Conservation (phyloP, 306 rosid genomes). For the Rosa chinensis region DNA sequence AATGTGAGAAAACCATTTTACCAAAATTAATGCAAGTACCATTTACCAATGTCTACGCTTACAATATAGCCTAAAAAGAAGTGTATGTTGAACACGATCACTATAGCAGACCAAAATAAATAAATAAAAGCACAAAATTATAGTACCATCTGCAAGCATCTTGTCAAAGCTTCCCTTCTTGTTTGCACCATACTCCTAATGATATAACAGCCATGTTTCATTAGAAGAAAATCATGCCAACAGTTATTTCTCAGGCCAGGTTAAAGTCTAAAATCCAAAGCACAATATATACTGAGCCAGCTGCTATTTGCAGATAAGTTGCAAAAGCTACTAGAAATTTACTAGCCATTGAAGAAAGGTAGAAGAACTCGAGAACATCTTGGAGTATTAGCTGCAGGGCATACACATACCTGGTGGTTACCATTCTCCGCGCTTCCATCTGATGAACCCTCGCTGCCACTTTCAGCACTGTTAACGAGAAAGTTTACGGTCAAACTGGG, state of each 20-base stretch:
- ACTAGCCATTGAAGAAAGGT: conserved; percentile 13
- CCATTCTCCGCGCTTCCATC: conserved; percentile 79
- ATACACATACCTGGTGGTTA: conserved; percentile 65
- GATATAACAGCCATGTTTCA: conserved; percentile 15
- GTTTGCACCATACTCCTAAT: conserved; percentile 61
- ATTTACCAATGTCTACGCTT: too few species aligned
- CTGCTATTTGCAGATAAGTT: background rate
- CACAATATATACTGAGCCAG: background rate
- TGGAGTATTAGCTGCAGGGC: conserved; percentile 8
- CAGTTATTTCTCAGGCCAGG: background rate
- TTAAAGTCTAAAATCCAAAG: too few species aligned
- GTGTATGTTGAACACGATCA: too few species aligned
- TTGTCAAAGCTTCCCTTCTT: too few species aligned
- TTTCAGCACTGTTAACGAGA: conserved; percentile 61
- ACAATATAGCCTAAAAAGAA: too few species aligned
- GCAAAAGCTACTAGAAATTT: background rate
- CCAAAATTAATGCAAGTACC: too few species aligned
- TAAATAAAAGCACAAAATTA: too few species aligned
- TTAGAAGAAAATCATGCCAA: conserved; percentile 3
- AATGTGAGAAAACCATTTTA: too few species aligned
- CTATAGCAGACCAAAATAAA: too few species aligned
- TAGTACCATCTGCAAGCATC: too few species aligned
- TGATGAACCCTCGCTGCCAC: conserved; percentile 88
- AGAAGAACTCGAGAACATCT: background rate
- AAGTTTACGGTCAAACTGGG: conserved; percentile 8